Percentiles rank a stretch among this genome's conserved stretches.
Conservation (phyloP, 805 yeast genomes). For the Nakazawaea ambrosiae region DNA sequence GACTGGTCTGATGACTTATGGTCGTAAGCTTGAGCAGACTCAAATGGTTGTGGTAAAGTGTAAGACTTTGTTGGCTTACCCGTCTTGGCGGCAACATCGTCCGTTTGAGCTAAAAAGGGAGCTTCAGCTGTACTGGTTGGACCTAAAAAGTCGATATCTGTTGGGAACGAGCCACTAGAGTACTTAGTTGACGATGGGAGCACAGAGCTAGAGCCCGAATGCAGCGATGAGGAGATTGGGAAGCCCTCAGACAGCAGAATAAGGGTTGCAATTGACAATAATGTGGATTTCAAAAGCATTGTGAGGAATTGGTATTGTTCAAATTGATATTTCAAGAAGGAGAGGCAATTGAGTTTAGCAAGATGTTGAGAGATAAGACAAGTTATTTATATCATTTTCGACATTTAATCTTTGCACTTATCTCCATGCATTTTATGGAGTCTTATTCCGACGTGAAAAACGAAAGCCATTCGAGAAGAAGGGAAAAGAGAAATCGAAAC, state of each 20-base stretch:
- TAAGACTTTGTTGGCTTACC: slow-evolving; percentile 10
- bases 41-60: slow-evolving; percentile 14
- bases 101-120: slow-evolving; percentile 11
- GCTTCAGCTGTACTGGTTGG: slow-evolving; percentile 4
- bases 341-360: too few relatives aligned
- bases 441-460: too few relatives aligned
- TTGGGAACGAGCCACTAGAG: slow-evolving; percentile 4
- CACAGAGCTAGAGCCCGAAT: not conserved
- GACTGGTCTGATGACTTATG: slow-evolving; percentile 12
- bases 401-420: too few relatives aligned
- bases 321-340: too few relatives aligned
- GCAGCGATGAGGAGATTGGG: not conserved
- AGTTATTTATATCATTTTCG: too few relatives aligned
- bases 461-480: too few relatives aligned
- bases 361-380: too few relatives aligned
- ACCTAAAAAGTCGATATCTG: slow-evolving; percentile 7
- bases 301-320: too few relatives aligned
- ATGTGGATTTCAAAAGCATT: not conserved
- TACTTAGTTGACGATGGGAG: not conserved
- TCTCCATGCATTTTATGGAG: too few relatives aligned
- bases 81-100: slow-evolving; percentile 5
- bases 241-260: not conserved
- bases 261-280: not conserved
- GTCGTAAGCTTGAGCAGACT: slow-evolving; percentile 14
- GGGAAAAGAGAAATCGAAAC: too few relatives aligned